Base-by-base conservation (phyloP, 2,329 filamentous ascomycete species). In the Cadophora luteo-olivacea region DNA sequence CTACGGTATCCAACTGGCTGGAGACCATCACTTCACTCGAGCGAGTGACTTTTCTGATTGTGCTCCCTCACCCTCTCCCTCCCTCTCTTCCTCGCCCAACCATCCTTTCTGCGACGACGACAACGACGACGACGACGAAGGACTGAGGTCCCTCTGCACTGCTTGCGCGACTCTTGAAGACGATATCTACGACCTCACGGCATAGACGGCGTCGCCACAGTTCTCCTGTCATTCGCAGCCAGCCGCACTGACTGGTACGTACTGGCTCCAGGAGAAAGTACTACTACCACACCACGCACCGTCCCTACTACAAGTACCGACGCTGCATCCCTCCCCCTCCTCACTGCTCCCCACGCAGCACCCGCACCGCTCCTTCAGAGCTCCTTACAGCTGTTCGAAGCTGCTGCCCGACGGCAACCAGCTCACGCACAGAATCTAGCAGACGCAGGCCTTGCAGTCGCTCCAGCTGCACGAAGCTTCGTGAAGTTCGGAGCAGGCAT, bases 401-500 rank as follows among this genome's bases (percentile, higher is more conserved):
- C 69, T 67, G 63, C 55, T 54, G 60, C 45, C 41, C 33, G 48
- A 52, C 51, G 62, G 61, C 51, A 57, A 41, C 63, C 65, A 60
- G 38, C 58, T 54, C 70, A 57, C 67, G n/a, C n/a, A 65, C 68
- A 70, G 67, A 45, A 62, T 62, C 66, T 32, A 57, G 54, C 19
- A 22, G 65, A 60, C 61, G 66, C 63, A 61, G 52, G 61, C 52
- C 32, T 65, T 57, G 57, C 67, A 48, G 60, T 61, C 66, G 36
- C 69, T 68, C 67, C 58, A 70, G 64, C 72, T 70, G 70, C 69
- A 69, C 64, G 63, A 72, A 60, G 67, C 69, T 73, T 69, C 65
- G 67, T 70, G 68, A 71, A 66, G 72, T 74, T 69, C 66, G 74
- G 71, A 72, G 70, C 70, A 73, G 70, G 64, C 69, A 69, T 71